These are phyloP conservation scores for Hibiscus tridactylites DNA, from an alignment of 345 rosid genomes.

Conservation along the genomic window DNA sequence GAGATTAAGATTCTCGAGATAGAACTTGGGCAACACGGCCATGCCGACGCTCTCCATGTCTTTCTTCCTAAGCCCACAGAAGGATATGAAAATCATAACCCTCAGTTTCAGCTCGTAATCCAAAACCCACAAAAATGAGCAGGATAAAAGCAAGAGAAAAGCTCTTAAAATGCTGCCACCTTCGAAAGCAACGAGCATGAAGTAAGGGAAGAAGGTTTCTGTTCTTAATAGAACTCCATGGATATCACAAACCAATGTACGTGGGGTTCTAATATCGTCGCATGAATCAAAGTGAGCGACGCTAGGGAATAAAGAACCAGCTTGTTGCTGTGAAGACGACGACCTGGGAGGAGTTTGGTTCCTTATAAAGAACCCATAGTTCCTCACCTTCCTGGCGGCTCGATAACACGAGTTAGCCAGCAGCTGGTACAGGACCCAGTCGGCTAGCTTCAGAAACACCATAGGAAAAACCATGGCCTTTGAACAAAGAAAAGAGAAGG, in stretches of 20 bases:
- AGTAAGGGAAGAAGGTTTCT: conserved; percentile 68
- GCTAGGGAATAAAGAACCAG: conserved; percentile 30
- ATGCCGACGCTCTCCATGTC: conserved; percentile 53
- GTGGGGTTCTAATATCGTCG: conserved; percentile 12
- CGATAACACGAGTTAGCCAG: conserved; percentile 15
- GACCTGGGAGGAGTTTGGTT: conserved; percentile 25
- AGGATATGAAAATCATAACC: conserved; percentile 60
- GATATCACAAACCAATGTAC: conserved; percentile 55
- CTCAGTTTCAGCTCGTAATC: conserved; percentile 40
- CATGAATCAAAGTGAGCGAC: conserved; percentile 26
- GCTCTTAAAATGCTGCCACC: conserved; percentile 80
- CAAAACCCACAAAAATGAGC: conserved; percentile 52
- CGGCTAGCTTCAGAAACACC: neutral
- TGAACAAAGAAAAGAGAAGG: neutral
- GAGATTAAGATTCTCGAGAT: conserved; percentile 63
- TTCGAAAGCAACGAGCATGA: conserved; percentile 93
- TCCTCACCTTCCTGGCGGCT: conserved; percentile 56
- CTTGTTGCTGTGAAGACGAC: conserved; percentile 22
- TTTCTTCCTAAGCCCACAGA: conserved; percentile 57
- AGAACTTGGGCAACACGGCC: conserved; percentile 90
- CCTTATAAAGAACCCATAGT: conserved; percentile 40
- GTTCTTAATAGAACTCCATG: conserved; percentile 53
- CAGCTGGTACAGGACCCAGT: conserved; percentile 6
- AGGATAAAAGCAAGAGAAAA: conserved; percentile 41
- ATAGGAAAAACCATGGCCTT: neutral